Conservation (phyloP, 2,329 filamentous ascomycete species). For the Nakataea oryzae region DNA sequence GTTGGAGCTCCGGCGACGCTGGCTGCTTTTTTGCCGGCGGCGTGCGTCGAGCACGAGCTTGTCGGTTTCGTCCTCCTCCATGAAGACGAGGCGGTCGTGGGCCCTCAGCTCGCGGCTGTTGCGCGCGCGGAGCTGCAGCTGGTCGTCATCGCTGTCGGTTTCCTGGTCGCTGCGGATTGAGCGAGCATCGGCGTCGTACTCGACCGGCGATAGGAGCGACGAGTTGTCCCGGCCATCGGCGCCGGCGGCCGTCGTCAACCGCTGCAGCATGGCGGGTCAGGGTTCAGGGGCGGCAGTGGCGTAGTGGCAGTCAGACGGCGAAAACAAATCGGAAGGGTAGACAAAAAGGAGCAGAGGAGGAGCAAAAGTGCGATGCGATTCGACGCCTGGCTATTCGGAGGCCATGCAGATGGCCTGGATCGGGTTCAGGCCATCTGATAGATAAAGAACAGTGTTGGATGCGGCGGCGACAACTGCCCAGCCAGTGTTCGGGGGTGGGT, state of each 20-base stretch:
- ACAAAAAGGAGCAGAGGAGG: not conserved
- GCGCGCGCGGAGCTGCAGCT: slow-evolving; percentile 53
- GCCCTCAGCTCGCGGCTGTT: slow-evolving; percentile 60
- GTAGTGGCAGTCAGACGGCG: not conserved
- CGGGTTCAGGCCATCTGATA: not conserved
- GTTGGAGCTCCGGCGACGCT: slow-evolving; percentile 37
- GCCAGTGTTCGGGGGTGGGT: not conserved
- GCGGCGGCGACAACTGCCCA: too few relatives aligned
- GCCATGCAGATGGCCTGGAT: not conserved
- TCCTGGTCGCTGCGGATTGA: slow-evolving; percentile 63
- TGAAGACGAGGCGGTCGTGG: slow-evolving; percentile 59
- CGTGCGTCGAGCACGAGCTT: slow-evolving; percentile 45
- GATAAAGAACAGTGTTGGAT: not conserved
- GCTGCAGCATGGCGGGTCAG: not conserved
- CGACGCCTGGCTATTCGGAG: not conserved
- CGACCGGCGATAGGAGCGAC: slow-evolving; percentile 50
- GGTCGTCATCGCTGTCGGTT: slow-evolving; percentile 66
- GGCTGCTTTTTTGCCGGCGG: slow-evolving; percentile 32
- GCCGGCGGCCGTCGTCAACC: not conserved
- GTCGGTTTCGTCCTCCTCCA: slow-evolving; percentile 66
- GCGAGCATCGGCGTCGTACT: slow-evolving; percentile 59
- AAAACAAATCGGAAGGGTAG: not conserved
- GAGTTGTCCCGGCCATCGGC: slow-evolving; percentile 15
- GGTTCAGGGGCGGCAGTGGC: too few relatives aligned
- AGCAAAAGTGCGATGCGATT: not conserved